Base-by-base conservation (phyloP, 2,329 filamentous ascomycete species). In the Aspergillus sojae region DNA sequence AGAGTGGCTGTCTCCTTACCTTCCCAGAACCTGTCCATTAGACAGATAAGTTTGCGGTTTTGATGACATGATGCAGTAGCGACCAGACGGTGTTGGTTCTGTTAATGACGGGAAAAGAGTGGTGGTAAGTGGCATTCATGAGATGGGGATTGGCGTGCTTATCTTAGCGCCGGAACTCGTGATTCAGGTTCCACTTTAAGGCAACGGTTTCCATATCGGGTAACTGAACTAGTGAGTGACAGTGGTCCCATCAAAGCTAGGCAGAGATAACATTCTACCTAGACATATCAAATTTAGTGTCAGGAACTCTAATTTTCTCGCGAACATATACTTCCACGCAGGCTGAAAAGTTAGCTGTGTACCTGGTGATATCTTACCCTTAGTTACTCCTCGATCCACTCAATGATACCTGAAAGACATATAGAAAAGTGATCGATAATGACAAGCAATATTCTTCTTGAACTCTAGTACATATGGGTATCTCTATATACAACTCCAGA, bases 1-100 rank as follows among this genome's bases (percentile, higher is more conserved):
- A 19, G 1, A 26, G 16, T 61, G 52, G 28, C 46, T 30, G 26
- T 58, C 21, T 46, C 12, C 62, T 65, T 67, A 80, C 79, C 68
- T 73, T 62, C 74, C 65, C 5, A 80, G 73, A 21, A 78, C 70
- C 60, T 77, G 73, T 32, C 80, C 80, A 57, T 77, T 75, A 14
- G 79, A 80, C 39, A 81, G 66, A 58, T 81, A 81, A 3, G 75
- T 73, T 58, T 67, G 67, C 19, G 69, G 67, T 36, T 74, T 69
- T 12, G 71, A 61, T 19, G 78, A 71, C 79, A 80, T 80, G 61
- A 54, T 74, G 63, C 19, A 54, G 50, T 28, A 14, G 30, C 21
- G 7, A 14, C 30, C n/a, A 34, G 48, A 21, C 5, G 19, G 9
- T 9, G 11, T 32, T 41, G 36, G 39, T 55, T 43, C n/a, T 9